Conservation (phyloP, 2,329 filamentous ascomycete species). For the Dactylella cylindrospora region DNA sequence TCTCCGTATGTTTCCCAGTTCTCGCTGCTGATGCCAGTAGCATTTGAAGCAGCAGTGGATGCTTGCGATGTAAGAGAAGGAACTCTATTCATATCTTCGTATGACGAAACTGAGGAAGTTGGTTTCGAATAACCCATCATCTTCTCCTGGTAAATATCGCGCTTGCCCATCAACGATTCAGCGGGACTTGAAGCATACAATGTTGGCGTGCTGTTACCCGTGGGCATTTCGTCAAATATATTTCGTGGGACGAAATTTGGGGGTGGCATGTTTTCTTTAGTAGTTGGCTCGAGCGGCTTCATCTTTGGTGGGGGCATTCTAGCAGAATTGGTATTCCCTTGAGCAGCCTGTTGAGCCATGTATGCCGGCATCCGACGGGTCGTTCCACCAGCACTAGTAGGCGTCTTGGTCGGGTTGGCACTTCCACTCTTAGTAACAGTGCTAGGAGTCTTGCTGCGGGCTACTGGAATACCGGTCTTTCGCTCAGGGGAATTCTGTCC, state of each 20-base stretch:
- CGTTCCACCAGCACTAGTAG: conserved; percentile 34
- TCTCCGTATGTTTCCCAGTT: conserved; percentile 49
- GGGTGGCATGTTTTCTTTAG: conserved; percentile 35
- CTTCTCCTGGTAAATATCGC: conserved; percentile 9
- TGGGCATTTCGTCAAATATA: conserved; percentile 33
- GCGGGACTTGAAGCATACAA: conserved; percentile 18
- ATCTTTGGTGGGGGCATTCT: conserved; percentile 33
- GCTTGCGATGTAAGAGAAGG: conserved; percentile 42
- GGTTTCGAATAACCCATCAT: conserved; percentile 11
- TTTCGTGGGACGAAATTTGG: conserved; percentile 22
- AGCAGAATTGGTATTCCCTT: conserved; percentile 11
- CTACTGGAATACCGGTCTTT: conserved; percentile 14
- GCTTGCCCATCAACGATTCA: conserved; percentile 25
- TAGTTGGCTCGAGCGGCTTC: conserved; percentile 18
- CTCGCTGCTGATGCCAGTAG: conserved; percentile 46
- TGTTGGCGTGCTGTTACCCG: conserved; percentile 13
- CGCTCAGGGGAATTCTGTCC: conserved; percentile 34
- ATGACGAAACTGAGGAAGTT: conserved; percentile 10
- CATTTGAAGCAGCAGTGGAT: conserved; percentile 39
- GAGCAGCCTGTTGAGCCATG: conserved; percentile 36
- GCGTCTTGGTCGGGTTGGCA: conserved; percentile 34
- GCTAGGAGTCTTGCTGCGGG: conserved; percentile 35
- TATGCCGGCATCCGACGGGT: conserved; percentile 39
- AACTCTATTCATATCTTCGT: conserved; percentile 34
- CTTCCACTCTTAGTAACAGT: conserved; percentile 22